Conservation (phyloP, 140 eudicot genomes). For the Bidens hawaiensis region DNA sequence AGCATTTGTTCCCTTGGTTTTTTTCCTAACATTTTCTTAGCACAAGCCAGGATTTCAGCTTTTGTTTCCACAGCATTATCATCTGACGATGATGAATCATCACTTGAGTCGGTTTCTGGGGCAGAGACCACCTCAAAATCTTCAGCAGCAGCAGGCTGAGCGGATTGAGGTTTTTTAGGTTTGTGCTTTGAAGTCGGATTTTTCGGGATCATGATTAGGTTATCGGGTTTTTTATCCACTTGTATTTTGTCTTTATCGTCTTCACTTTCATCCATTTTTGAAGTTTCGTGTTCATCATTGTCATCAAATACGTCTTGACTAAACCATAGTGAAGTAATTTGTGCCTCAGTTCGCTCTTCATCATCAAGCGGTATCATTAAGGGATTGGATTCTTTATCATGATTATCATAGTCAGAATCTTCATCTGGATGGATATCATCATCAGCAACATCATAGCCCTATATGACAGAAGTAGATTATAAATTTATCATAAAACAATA, state of each 20-base stretch:
- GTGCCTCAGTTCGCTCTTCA: constrained; percentile 57
- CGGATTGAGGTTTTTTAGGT: constrained; percentile 11
- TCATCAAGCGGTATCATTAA: constrained; percentile 59
- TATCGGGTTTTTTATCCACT: constrained; percentile 27
- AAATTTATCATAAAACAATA: too few species aligned
- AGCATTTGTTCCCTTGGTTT: constrained; percentile 68
- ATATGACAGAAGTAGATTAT: neutral
- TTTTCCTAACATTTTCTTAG: constrained; percentile 72
- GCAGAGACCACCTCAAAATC: constrained; percentile 85
- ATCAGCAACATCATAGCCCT: constrained; percentile 30
- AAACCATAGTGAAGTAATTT: constrained; percentile 68
- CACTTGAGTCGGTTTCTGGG: constrained; percentile 62
- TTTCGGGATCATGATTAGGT: constrained; percentile 27
- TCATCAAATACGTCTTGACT: constrained; percentile 80
- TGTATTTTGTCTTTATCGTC: constrained; percentile 67
- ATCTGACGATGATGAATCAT: constrained; percentile 64
- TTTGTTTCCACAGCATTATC: constrained; percentile 67
- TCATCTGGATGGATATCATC: constrained; percentile 46
- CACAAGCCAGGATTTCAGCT: constrained; percentile 72
- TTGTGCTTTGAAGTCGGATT: constrained; percentile 25
- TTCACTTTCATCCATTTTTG: constrained; percentile 47
- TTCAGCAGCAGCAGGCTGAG: constrained; percentile 31
- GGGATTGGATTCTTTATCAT: constrained; percentile 83
- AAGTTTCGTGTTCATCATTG: constrained; percentile 33
- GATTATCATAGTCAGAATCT: constrained; percentile 68